Evolutionary conservation across 345 rosid species (phyloP).

Genomic region (Streptanthus diversifolius): DNA sequence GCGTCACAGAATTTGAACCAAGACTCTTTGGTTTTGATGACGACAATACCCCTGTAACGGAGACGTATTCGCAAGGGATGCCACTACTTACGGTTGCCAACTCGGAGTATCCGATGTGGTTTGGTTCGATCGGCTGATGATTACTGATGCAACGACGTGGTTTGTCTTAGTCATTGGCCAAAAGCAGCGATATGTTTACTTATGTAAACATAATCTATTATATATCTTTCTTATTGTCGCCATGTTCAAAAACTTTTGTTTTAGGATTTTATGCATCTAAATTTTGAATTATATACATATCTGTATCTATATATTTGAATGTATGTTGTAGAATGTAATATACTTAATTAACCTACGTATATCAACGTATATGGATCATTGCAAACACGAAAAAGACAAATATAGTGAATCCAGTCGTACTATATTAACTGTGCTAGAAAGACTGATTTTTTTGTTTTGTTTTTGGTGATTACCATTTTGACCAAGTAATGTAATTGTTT

Average conservation of each 20-base stretch:
- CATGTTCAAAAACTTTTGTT: neutral
- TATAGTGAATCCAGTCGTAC: neutral
- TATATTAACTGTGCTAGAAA: no score
- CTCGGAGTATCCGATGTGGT: conserved; percentile 12
- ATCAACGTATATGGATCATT: neutral
- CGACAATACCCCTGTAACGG: neutral
- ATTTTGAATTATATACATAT: neutral
- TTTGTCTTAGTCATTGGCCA: conserved; percentile 10
- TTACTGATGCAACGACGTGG: conserved; percentile 19
- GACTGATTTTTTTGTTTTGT: no score
- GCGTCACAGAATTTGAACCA: neutral
- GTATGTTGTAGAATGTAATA: neutral
- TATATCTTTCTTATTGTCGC: neutral
- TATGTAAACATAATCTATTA: neutral
- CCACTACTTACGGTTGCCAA: conserved; percentile 9
- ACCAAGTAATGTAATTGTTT: no score
- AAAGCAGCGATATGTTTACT: neutral
- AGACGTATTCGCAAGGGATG: conserved; percentile 15
- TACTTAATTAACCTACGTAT: neutral
- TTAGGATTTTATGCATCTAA: neutral
- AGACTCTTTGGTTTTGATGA: conserved; percentile 11
- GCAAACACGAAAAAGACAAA: neutral
- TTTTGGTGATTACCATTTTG: no score
- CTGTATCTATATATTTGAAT: neutral
- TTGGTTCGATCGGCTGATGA: conserved; percentile 18